Evolutionary conservation across 805 yeast species (phyloP).

Genomic region (Candida fluviatilis): DNA sequence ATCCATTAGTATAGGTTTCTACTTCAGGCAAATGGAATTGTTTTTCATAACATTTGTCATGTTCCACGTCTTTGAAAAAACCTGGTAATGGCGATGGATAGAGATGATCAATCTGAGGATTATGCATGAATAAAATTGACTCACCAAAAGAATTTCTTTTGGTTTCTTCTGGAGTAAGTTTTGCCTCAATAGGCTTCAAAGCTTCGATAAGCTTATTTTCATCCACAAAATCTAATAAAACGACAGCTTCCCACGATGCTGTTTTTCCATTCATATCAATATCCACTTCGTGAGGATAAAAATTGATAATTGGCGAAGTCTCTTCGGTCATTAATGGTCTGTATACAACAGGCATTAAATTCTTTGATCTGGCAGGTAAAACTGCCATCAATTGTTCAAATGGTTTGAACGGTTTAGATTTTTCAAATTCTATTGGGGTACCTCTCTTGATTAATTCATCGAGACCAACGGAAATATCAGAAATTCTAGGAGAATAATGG

Average conservation of each 20-base stretch:
- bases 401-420: slow-evolving; percentile 81
- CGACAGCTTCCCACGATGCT: slow-evolving; percentile 98
- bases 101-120: slow-evolving; percentile 66
- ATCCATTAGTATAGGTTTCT: slow-evolving; percentile 46
- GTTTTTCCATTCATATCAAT: slow-evolving; percentile 92
- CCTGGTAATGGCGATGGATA: slow-evolving; percentile 77
- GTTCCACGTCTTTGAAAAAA: slow-evolving; percentile 71
- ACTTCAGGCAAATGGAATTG: slow-evolving; percentile 50
- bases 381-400: slow-evolving; percentile 98
- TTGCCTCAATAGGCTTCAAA: slow-evolving; percentile 59
- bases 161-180: slow-evolving; percentile 65
- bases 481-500: slow-evolving; percentile 92
- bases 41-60: slow-evolving; percentile 71
- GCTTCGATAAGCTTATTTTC: slow-evolving; percentile 69
- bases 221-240: slow-evolving; percentile 87
- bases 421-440: slow-evolving; percentile 44
- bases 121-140: slow-evolving; percentile 64
- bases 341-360: slow-evolving; percentile 71
- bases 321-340: slow-evolving; percentile 83
- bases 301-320: slow-evolving; percentile 81
- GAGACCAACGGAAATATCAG: slow-evolving; percentile 76
- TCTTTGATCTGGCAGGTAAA: slow-evolving; percentile 84
- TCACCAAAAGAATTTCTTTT: slow-evolving; percentile 71
- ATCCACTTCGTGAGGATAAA: slow-evolving; percentile 84
- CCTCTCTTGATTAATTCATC: slow-evolving; percentile 40